phyloP scores from a whole-genome alignment of 1,284 basidiomycete genomes.

The Cystobasidium sp. region DNA sequence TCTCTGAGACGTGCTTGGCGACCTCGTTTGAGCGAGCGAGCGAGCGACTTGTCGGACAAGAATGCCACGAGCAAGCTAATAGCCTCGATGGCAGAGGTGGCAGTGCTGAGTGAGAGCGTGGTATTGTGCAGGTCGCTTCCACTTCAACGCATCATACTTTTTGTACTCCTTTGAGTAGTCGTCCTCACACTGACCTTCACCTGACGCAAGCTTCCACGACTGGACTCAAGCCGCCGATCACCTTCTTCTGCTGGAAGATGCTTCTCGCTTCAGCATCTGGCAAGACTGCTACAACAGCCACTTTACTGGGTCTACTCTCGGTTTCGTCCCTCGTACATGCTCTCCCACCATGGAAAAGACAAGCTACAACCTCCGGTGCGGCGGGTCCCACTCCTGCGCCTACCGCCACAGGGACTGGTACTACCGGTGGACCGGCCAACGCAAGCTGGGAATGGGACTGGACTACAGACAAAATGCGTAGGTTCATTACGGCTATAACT shows the following conservation, averaged over 20 bases:
- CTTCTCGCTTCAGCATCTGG: background rate
- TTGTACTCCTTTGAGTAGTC: background rate
- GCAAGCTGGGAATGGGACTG: slow-evolving; percentile 26
- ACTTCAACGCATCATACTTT: background rate
- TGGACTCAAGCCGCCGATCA: background rate
- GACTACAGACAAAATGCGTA: slow-evolving; percentile 39
- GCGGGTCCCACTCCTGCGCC: background rate
- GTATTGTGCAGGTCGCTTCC: background rate
- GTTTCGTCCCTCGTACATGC: background rate
- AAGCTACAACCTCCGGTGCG: background rate
- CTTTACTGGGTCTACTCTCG: background rate
- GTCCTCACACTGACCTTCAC: too few relatives aligned
- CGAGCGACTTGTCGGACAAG: slow-evolving; percentile 1
- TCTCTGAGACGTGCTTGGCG: slow-evolving; percentile 4
- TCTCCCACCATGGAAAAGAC: slow-evolving; percentile 24
- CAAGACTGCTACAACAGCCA: background rate
- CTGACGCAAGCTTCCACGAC: too few relatives aligned
- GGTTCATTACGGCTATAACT: background rate
- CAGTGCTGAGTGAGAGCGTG: background rate
- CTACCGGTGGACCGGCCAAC: background rate
- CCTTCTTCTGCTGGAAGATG: background rate
- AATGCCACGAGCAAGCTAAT: too few relatives aligned
- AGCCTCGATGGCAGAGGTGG: background rate
- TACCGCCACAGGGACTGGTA: background rate
- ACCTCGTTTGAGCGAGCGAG: background rate